Percentiles rank a stretch among this genome's conserved stretches.
phyloP scores from a whole-genome alignment of 225 moss, liverwort and hornwort genomes.

The Asterella californica region DNA sequence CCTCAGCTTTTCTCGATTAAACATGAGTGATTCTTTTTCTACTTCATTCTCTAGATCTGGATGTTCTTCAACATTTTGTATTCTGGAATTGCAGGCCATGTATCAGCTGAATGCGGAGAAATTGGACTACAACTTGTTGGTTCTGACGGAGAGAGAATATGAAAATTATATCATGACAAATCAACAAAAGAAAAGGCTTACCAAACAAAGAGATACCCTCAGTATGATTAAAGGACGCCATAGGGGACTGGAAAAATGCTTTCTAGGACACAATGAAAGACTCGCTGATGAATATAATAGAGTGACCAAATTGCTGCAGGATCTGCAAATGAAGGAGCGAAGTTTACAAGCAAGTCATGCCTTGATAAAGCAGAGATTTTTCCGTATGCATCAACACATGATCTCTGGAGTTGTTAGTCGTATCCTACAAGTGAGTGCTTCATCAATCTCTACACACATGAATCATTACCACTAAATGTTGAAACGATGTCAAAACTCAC shows the following conservation, averaged over 20 bases:
- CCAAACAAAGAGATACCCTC: slow-evolving; percentile 67
- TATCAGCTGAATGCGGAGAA: slow-evolving; percentile 83
- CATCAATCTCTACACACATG: no score
- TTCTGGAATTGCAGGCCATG: slow-evolving; percentile 19
- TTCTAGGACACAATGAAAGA: slow-evolving; percentile 55
- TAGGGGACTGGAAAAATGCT: slow-evolving; percentile 55
- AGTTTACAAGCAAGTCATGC: slow-evolving; percentile 54
- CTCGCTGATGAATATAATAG: slow-evolving; percentile 61
- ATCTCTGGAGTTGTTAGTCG: slow-evolving; percentile 61
- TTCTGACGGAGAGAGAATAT: slow-evolving; percentile 66
- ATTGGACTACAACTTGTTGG: slow-evolving; percentile 77
- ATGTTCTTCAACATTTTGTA: no score
- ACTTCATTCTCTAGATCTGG: no score
- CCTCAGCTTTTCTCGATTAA: no score
- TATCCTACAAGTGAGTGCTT: slow-evolving; percentile 52
- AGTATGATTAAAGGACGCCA: slow-evolving; percentile 56
- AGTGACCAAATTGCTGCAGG: slow-evolving; percentile 63
- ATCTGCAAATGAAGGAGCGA: slow-evolving; percentile 68
- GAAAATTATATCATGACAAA: slow-evolving; percentile 83
- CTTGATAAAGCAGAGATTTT: slow-evolving; percentile 52
- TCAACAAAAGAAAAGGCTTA: slow-evolving; percentile 83
- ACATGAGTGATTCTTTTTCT: no score
- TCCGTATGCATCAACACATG: slow-evolving; percentile 71
- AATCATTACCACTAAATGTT: no score
- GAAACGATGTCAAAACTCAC: no score